Conservation (phyloP, 192 early-diverging fungal genomes). For the Thamnidium elegans region DNA sequence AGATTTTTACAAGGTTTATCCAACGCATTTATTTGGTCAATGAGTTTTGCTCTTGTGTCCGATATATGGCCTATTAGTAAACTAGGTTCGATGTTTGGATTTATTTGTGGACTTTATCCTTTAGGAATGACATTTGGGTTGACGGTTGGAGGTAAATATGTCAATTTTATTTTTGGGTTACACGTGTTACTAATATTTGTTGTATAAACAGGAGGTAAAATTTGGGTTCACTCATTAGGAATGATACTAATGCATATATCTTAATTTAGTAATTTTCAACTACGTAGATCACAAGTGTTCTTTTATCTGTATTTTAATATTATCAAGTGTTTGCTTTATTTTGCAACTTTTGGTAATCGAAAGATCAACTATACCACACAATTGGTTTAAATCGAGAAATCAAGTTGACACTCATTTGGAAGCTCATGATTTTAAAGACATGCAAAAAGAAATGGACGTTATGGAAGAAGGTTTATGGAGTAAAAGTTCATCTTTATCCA, state of each 20-base stretch:
- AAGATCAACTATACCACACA: constrained; percentile 3
- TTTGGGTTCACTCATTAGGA: not conserved
- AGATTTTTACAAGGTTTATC: not conserved
- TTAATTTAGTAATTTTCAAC: not conserved
- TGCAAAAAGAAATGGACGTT: not conserved
- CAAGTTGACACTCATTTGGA: too few relatives aligned
- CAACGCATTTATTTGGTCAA: not conserved
- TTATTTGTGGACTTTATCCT: constrained; percentile 4
- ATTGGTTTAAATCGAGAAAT: not conserved
- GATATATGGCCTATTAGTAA: not conserved
- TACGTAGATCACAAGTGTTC: not conserved
- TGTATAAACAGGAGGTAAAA: too few relatives aligned
- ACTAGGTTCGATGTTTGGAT: not conserved
- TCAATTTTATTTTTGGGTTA: too few relatives aligned
- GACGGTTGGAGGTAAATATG: not conserved
- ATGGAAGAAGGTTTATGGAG: constrained; percentile 8
- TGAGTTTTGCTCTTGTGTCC: not conserved
- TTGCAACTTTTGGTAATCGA: constrained; percentile 2
- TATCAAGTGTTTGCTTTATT: not conserved
- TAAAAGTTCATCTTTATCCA: constrained; percentile 11
- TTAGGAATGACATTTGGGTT: not conserved
- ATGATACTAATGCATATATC: not conserved
- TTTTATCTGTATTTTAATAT: constrained; percentile 1
- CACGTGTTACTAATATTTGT: too few relatives aligned
- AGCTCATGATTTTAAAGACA: too few relatives aligned